Conservation (phyloP, 2,329 filamentous ascomycete genomes). For the Hypocreales sp. region DNA sequence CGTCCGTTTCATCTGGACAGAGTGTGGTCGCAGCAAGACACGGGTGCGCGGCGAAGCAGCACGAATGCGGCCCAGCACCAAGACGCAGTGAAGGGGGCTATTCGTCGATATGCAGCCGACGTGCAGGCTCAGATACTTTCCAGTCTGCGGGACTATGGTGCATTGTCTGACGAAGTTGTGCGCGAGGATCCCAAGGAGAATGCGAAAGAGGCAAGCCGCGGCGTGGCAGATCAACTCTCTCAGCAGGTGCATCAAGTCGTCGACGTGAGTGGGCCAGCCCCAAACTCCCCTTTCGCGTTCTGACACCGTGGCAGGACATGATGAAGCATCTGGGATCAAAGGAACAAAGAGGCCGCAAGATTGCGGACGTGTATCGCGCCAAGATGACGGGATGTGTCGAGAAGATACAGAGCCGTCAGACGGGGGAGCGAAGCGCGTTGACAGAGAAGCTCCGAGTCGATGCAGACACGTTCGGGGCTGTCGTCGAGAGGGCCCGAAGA, state of each 20-base stretch:
- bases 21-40: too few species aligned
- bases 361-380: constrained; percentile 9
- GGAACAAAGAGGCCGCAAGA: constrained; percentile 6
- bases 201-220: neutral
- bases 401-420: constrained; percentile 8
- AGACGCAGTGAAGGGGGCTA: neutral
- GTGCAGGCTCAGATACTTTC: constrained; percentile 1
- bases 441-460: constrained; percentile 7
- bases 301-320: constrained; percentile 7
- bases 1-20: too few species aligned
- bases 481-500: constrained; percentile 2
- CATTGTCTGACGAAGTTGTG: too few species aligned
- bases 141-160: neutral
- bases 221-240: neutral
- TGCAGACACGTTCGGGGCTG: constrained; percentile 5
- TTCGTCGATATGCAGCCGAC: neutral
- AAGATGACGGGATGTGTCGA: constrained; percentile 7
- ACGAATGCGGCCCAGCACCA: neutral
- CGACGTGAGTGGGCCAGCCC: constrained; percentile 8
- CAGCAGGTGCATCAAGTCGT: constrained; percentile 8
- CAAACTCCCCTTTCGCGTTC: neutral
- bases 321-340: constrained; percentile 9
- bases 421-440: constrained; percentile 7
- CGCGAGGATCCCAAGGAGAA: neutral
- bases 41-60: neutral